Percentiles rank a stretch among this genome's conserved stretches.
phyloP scores from a whole-genome alignment of 1,284 basidiomycete species.

The Vanrija sp. region DNA sequence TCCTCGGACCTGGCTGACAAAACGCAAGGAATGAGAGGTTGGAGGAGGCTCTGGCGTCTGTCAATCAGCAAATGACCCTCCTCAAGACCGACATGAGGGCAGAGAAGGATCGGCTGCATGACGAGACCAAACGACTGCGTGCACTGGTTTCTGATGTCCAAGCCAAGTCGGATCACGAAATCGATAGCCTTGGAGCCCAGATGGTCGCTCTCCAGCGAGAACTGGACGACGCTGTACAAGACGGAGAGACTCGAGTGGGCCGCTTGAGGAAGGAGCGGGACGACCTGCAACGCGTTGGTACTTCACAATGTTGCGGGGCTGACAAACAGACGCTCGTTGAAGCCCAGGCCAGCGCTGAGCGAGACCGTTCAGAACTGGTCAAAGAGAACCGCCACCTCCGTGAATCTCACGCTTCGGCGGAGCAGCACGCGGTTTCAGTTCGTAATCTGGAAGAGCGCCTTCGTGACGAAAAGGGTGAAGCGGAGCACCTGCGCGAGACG shows the following conservation, averaged over 20 bases:
- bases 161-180: constrained; percentile 20
- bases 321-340: not conserved
- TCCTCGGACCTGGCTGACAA: not conserved
- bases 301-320: too few relatives aligned
- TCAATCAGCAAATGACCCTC: constrained; percentile 30
- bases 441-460: constrained; percentile 12
- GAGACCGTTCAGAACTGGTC: not conserved
- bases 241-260: too few relatives aligned
- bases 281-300: too few relatives aligned
- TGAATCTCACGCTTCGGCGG: not conserved
- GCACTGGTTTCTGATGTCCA: constrained; percentile 20
- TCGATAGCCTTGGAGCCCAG: constrained; percentile 9
- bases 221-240: not conserved
- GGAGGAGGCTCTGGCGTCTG: constrained; percentile 23
- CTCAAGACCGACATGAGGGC: constrained; percentile 26
- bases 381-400: not conserved
- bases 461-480: constrained; percentile 7
- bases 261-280: too few relatives aligned
- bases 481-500: constrained; percentile 14
- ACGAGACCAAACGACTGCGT: constrained; percentile 30
- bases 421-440: not conserved
- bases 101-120: constrained; percentile 29
- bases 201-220: constrained; percentile 1
- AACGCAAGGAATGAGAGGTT: constrained; percentile 18
- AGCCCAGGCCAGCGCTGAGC: not conserved